These are phyloP conservation scores for Fusarium chlamydosporum DNA, from an alignment of 2,329 filamentous ascomycete species.

Conservation along the genomic window DNA sequence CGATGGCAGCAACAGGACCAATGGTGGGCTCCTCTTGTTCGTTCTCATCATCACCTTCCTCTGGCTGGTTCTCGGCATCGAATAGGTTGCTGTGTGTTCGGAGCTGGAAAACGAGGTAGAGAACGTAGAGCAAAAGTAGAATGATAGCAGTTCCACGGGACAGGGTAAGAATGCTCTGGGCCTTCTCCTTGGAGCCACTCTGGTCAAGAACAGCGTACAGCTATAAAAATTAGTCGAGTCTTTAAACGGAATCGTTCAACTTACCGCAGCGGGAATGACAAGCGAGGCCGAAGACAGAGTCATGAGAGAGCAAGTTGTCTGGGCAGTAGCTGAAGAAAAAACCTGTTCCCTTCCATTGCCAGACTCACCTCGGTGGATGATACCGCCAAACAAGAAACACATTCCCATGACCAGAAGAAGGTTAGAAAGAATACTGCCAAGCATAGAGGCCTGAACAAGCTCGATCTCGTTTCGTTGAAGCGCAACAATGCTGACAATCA, in stretches of 20 bases:
- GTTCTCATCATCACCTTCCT: conserved; percentile 59
- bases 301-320: conserved; percentile 82
- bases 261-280: conserved; percentile 80
- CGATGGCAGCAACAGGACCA: conserved; percentile 72
- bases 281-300: conserved; percentile 81
- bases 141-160: conserved; percentile 84
- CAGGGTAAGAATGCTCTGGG: conserved; percentile 74
- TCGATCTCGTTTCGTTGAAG: conserved; percentile 88
- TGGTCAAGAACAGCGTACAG: conserved; percentile 75
- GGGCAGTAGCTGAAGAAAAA: conserved; percentile 83
- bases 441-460: conserved; percentile 98
- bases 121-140: conserved; percentile 78
- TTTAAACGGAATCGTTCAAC: conserved; percentile 30
- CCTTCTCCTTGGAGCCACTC: conserved; percentile 59
- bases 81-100: conserved; percentile 81
- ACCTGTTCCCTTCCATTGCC: conserved; percentile 75
- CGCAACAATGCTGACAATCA: conserved; percentile 92
- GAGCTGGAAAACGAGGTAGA: conserved; percentile 85
- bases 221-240: conserved; percentile 53
- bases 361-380: conserved; percentile 70
- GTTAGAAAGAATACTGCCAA: conserved; percentile 95
- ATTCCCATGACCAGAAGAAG: conserved; percentile 88
- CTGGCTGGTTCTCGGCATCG: conserved; percentile 63
- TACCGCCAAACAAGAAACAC: conserved; percentile 82
- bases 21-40: conserved; percentile 66